Evolutionary conservation across 2,329 filamentous ascomycete genomes (phyloP).

Genomic region (Fusarium hostae): DNA sequence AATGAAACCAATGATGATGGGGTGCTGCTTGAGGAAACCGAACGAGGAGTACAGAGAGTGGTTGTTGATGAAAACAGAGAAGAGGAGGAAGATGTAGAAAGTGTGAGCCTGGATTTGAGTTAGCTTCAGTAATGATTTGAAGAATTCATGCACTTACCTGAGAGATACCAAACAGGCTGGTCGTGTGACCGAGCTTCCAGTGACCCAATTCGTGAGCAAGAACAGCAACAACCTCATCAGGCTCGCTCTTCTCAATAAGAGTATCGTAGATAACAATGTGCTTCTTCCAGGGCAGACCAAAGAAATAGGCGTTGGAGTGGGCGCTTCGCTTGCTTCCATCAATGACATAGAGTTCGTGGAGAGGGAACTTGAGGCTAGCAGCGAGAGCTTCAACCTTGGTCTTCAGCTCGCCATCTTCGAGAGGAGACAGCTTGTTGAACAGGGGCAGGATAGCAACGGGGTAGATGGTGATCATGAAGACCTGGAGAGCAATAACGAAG

Average conservation of each 20-base stretch:
- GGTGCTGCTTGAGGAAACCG: slow-evolving; percentile 83
- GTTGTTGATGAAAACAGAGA: slow-evolving; percentile 98
- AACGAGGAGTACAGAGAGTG: slow-evolving; percentile 89
- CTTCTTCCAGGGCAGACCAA: slow-evolving; percentile 98
- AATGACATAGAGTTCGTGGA: slow-evolving; percentile 93
- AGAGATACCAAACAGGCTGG: slow-evolving; percentile 86
- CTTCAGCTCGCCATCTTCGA: slow-evolving; percentile 89
- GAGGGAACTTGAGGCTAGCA: slow-evolving; percentile 85
- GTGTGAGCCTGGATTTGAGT: slow-evolving; percentile 75
- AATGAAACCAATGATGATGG: slow-evolving; percentile 97
- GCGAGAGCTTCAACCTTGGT: slow-evolving; percentile 86
- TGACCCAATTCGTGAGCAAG: slow-evolving; percentile 96
- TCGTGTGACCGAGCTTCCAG: slow-evolving; percentile 96
- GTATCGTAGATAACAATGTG: slow-evolving; percentile 99
- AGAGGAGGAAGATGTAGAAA: slow-evolving; percentile 96
- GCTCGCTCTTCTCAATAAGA: slow-evolving; percentile 92
- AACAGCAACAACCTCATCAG: slow-evolving; percentile 93
- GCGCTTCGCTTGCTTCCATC: slow-evolving; percentile 88
- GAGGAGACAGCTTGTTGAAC: slow-evolving; percentile 97
- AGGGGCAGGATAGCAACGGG: slow-evolving; percentile 92
- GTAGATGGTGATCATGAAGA: slow-evolving; percentile 96
- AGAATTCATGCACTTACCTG: slow-evolving; percentile 64
- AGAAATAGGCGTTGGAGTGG: slow-evolving; percentile 95
- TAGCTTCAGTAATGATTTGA: slow-evolving; percentile 42
- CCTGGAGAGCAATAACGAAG: slow-evolving; percentile 87